These are phyloP conservation scores for Apiotrichum gracile DNA, from an alignment of 1,284 basidiomycete species.

Conservation along the genomic window DNA sequence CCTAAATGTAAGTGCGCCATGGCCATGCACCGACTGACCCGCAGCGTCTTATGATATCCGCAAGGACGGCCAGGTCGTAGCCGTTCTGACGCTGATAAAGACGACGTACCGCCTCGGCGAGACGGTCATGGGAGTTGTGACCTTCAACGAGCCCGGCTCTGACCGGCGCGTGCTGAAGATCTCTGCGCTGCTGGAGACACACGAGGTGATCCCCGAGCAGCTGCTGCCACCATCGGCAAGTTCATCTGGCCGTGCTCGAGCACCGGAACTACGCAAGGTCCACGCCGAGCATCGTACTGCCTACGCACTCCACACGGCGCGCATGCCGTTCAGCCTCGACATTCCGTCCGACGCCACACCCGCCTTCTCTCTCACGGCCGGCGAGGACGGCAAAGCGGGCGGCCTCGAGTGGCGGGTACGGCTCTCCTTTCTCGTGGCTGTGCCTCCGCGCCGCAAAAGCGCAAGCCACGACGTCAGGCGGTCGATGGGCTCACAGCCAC, in stretches of 20 bases:
- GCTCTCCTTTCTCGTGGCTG: conserved; percentile 69
- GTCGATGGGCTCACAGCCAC: not conserved
- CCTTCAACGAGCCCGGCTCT: conserved; percentile 58
- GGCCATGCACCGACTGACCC: not conserved
- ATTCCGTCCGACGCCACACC: conserved; percentile 85
- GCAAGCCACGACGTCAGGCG: too few relatives aligned
- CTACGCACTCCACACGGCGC: conserved; percentile 62
- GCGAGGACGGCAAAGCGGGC: conserved; percentile 50
- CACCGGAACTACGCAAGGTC: conserved; percentile 49
- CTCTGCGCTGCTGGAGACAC: conserved; percentile 75
- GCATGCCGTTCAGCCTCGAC: conserved; percentile 76
- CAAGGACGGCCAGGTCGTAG: conserved; percentile 80
- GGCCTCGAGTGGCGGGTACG: conserved; percentile 82
- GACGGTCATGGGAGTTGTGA: conserved; percentile 78
- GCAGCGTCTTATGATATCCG: conserved; percentile 85
- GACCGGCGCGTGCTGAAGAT: conserved; percentile 52
- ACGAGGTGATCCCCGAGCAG: conserved; percentile 65
- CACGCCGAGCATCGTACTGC: conserved; percentile 78
- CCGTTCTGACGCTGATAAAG: conserved; percentile 84
- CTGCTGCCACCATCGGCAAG: conserved; percentile 50
- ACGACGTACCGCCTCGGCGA: conserved; percentile 82
- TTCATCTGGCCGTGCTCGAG: conserved; percentile 21
- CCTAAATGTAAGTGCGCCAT: conserved; percentile 63
- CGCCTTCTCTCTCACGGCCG: conserved; percentile 57
- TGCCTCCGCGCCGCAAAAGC: conserved; percentile 50